Evolutionary conservation across 2,329 filamentous ascomycete species (phyloP).

Genomic region (Alternaria infectoria): DNA sequence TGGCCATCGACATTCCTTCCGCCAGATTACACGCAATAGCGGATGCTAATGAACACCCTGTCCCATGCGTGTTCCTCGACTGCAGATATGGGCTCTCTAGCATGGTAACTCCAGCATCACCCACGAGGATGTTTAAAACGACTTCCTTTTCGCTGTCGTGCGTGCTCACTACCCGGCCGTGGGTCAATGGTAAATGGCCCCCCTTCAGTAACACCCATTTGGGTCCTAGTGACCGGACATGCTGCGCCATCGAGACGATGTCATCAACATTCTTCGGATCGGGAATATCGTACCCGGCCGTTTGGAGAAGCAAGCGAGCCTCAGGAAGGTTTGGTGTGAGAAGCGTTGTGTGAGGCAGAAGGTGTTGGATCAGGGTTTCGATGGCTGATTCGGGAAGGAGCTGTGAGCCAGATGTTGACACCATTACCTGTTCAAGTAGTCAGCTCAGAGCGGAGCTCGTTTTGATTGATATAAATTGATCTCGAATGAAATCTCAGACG

Average conservation of each 20-base stretch:
- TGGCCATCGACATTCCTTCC: conserved; percentile 61
- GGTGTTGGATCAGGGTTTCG: conserved; percentile 60
- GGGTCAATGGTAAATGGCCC: conserved; percentile 81
- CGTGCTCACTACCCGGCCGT: conserved; percentile 65
- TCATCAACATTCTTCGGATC: conserved; percentile 67
- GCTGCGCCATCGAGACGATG: conserved; percentile 71
- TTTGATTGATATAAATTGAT: not conserved
- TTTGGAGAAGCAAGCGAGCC: conserved; percentile 68
- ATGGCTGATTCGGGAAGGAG: conserved; percentile 72
- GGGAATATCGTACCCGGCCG: conserved; percentile 53
- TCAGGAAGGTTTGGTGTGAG: conserved; percentile 82
- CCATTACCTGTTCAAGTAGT: conserved; percentile 72
- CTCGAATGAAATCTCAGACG: conserved; percentile 17
- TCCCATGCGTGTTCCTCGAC: conserved; percentile 88
- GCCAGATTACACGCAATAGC: conserved; percentile 78
- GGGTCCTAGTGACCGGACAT: conserved; percentile 72
- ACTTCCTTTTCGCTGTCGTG: conserved; percentile 65
- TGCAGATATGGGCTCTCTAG: conserved; percentile 74
- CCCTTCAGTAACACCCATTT: conserved; percentile 87
- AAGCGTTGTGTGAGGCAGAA: conserved; percentile 71
- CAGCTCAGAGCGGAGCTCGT: not conserved
- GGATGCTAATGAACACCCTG: conserved; percentile 90
- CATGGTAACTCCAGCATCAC: conserved; percentile 62
- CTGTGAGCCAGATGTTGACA: conserved; percentile 78
- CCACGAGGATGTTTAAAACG: conserved; percentile 79